Evolutionary conservation across 179 eudicot genomes (phyloP).

Genomic region (Dionaea muscipula): DNA sequence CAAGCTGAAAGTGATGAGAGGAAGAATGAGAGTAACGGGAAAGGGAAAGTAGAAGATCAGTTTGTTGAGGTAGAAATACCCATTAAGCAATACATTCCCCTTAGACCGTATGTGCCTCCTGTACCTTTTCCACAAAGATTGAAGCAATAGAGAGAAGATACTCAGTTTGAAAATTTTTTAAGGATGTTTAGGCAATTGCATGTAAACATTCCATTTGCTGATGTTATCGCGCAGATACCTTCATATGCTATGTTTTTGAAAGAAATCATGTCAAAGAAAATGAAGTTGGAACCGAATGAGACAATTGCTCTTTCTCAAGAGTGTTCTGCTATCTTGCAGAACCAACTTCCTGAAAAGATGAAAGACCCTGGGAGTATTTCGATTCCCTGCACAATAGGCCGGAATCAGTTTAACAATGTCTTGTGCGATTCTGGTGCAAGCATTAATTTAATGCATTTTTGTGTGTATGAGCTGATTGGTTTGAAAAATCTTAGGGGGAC

Average conservation of each 20-base stretch:
- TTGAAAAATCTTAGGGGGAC: too few species aligned
- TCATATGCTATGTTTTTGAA: constrained; percentile 10
- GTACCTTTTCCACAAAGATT: too few species aligned
- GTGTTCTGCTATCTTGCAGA: not conserved
- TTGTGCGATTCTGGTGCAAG: not conserved
- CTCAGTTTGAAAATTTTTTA: too few species aligned
- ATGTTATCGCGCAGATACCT: constrained; percentile 8
- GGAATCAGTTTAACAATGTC: not conserved
- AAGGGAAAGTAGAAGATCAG: too few species aligned
- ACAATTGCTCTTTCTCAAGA: constrained; percentile 6
- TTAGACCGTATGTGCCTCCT: too few species aligned
- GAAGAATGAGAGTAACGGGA: too few species aligned
- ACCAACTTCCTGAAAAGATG: constrained; percentile 4
- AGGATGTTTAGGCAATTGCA: not conserved
- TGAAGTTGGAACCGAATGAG: not conserved
- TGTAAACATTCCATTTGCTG: too few species aligned
- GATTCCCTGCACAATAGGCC: constrained; percentile 2
- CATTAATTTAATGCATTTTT: not conserved
- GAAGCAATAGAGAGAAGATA: too few species aligned
- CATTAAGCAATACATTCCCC: too few species aligned
- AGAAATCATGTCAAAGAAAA: constrained; percentile 7
- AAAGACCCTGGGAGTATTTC: constrained; percentile 7
- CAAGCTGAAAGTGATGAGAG: too few species aligned
- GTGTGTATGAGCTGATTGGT: too few species aligned
- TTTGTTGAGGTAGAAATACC: too few species aligned